These are phyloP conservation scores for Drechslera avenae DNA, from an alignment of 2,329 filamentous ascomycete genomes.

Conservation along the genomic window DNA sequence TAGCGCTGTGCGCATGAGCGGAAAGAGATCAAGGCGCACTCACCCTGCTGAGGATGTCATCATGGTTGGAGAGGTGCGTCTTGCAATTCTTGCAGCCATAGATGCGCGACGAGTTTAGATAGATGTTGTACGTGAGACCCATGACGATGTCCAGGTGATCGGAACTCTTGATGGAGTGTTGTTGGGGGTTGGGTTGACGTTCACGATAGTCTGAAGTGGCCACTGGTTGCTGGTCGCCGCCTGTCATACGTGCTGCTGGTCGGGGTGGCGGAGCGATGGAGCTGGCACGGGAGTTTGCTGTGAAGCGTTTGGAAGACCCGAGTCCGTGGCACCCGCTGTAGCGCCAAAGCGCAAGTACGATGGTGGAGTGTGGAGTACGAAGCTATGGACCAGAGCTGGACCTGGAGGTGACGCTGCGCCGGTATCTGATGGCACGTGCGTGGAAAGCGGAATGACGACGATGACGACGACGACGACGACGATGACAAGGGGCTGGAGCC, in stretches of 20 bases:
- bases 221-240: constrained; percentile 13
- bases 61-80: constrained; percentile 90
- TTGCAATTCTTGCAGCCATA: constrained; percentile 94
- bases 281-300: constrained; percentile 3
- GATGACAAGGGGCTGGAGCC: constrained; percentile 1
- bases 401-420: constrained; percentile 19
- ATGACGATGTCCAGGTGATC: constrained; percentile 55
- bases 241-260: constrained; percentile 17
- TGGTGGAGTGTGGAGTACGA: constrained; percentile 12
- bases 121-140: constrained; percentile 91
- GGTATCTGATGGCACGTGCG: constrained; percentile 26
- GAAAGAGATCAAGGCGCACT: constrained; percentile 37
- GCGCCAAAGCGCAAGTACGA: constrained; percentile 16
- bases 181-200: constrained; percentile 8
- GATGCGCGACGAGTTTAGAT: constrained; percentile 83
- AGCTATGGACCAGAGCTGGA: constrained; percentile 9
- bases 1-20: constrained; percentile 3
- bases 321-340: constrained; percentile 9
- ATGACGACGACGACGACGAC: too few relatives aligned
- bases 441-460: constrained; percentile 17
- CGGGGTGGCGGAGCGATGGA: constrained; percentile 1
- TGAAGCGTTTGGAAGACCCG: constrained; percentile 1
- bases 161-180: constrained; percentile 5
- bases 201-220: constrained; percentile 14
- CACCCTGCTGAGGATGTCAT: constrained; percentile 94